phyloP scores from a whole-genome alignment of 2,329 filamentous ascomycete species.

The Aspergillus aculeatus region DNA sequence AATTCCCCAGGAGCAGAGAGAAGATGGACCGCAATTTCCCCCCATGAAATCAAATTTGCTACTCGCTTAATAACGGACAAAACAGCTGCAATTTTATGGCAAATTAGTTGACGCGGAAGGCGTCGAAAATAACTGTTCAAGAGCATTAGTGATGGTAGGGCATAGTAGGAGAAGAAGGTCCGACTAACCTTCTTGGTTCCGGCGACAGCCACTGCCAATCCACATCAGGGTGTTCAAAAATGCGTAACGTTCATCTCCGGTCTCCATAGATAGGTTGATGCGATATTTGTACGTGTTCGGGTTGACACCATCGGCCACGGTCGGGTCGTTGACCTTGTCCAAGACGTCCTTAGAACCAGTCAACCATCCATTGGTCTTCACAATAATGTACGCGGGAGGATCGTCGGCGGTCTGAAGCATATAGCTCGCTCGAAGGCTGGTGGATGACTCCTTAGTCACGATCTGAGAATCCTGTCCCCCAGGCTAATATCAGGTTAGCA shows the following conservation, averaged over 20 bases:
- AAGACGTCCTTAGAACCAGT: slow-evolving; percentile 50
- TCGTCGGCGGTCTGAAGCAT: slow-evolving; percentile 53
- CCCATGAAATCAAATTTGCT: slow-evolving; percentile 21
- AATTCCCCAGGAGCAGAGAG: slow-evolving; percentile 7
- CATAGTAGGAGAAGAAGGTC: not conserved
- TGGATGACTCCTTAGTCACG: slow-evolving; percentile 49
- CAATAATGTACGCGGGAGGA: slow-evolving; percentile 50
- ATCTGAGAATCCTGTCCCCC: slow-evolving; percentile 53
- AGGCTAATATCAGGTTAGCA: slow-evolving; percentile 35
- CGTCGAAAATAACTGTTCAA: slow-evolving; percentile 25
- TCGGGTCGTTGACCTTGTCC: slow-evolving; percentile 48
- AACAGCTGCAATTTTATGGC: slow-evolving; percentile 18
- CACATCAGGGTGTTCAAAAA: slow-evolving; percentile 53
- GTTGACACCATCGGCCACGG: slow-evolving; percentile 47
- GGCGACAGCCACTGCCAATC: slow-evolving; percentile 50
- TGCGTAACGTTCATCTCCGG: slow-evolving; percentile 50
- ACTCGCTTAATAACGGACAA: slow-evolving; percentile 25
- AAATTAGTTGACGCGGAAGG: slow-evolving; percentile 28
- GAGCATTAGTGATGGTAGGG: slow-evolving; percentile 10
- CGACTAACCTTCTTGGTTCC: slow-evolving; percentile 46
- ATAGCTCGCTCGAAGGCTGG: slow-evolving; percentile 46
- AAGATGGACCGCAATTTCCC: slow-evolving; percentile 18
- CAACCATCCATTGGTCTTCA: slow-evolving; percentile 49
- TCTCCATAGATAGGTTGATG: slow-evolving; percentile 49
- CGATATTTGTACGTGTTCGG: slow-evolving; percentile 52